Evolutionary conservation across 1,284 basidiomycete species (phyloP).

Genomic region (Naganishia sp.): DNA sequence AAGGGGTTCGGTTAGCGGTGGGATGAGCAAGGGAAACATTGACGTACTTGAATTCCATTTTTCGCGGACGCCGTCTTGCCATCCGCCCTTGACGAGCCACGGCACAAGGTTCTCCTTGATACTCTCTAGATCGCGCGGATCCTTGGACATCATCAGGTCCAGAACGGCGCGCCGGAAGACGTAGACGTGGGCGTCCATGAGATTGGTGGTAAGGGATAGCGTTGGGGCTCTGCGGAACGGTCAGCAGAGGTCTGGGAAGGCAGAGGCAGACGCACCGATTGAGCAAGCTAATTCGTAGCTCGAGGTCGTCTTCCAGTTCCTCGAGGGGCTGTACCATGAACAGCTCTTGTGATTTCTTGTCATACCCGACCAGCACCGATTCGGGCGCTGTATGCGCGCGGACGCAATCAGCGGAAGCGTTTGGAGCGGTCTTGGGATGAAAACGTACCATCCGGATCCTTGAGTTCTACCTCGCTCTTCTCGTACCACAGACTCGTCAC

Average conservation of each 20-base stretch:
- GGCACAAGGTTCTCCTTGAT: slow-evolving; percentile 84
- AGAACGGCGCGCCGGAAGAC: slow-evolving; percentile 74
- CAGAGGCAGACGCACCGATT: slow-evolving; percentile 57
- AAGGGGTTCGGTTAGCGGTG: slow-evolving; percentile 6
- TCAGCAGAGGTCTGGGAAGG: no score
- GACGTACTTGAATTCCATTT: slow-evolving; percentile 49
- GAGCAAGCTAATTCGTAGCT: slow-evolving; percentile 69
- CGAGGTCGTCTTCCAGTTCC: slow-evolving; percentile 63
- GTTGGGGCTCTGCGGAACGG: slow-evolving; percentile 65
- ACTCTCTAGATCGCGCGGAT: slow-evolving; percentile 67
- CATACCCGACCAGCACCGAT: slow-evolving; percentile 47
- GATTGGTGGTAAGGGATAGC: slow-evolving; percentile 66
- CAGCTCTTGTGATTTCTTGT: slow-evolving; percentile 62
- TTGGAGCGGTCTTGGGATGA: neutral
- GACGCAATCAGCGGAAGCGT: no score
- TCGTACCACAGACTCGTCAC: slow-evolving; percentile 79
- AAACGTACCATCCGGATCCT: slow-evolving; percentile 48
- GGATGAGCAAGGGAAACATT: neutral
- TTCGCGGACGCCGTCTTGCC: slow-evolving; percentile 54
- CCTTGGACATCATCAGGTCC: slow-evolving; percentile 66
- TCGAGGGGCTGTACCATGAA: slow-evolving; percentile 68
- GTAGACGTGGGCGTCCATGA: slow-evolving; percentile 87
- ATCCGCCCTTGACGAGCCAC: slow-evolving; percentile 82
- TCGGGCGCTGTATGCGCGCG: slow-evolving; percentile 42
- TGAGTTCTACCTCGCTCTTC: slow-evolving; percentile 52